Percentiles rank a stretch among this genome's conserved stretches.
These are phyloP conservation scores for Diversispora epigaea DNA, from an alignment of 192 early-diverging fungal genomes.

Conservation along the genomic window DNA sequence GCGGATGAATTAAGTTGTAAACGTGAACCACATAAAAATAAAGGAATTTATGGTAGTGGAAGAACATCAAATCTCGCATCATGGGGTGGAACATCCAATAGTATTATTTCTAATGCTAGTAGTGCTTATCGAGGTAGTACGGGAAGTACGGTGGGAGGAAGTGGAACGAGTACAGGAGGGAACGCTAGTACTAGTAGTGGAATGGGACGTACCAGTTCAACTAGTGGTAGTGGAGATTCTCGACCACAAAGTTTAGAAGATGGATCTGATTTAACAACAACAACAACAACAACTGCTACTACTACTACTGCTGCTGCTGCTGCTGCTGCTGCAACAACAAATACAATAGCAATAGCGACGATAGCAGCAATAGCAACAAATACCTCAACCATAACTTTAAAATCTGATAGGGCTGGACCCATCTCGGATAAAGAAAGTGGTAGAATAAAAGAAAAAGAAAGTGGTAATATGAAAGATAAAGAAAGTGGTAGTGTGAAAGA, in stretches of 20 bases:
- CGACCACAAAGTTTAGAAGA: conserved; percentile 49
- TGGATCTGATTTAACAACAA: conserved; percentile 3
- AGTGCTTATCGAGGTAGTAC: conserved; percentile 16
- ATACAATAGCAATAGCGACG: no score
- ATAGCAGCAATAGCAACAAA: no score
- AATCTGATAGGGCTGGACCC: conserved; percentile 21
- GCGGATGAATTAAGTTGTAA: conserved; percentile 68
- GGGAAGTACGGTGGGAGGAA: conserved; percentile 31
- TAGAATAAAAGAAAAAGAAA: not conserved
- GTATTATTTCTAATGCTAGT: conserved; percentile 8
- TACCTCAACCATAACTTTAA: not conserved
- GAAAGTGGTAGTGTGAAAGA: conserved; percentile 2
- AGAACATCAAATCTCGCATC: not conserved
- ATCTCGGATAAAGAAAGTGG: conserved; percentile 20
- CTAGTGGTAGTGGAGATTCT: conserved; percentile 36
- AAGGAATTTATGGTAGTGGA: conserved; percentile 19
- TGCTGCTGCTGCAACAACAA: no score
- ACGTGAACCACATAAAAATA: conserved; percentile 62
- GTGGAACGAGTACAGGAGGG: conserved; percentile 35
- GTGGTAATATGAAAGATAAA: not conserved
- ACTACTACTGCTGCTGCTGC: no score
- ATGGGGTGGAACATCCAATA: conserved; percentile 17
- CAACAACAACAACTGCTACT: not conserved
- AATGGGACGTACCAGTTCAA: conserved; percentile 28
- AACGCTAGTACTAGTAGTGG: conserved; percentile 34